These are phyloP conservation scores for Sporothrix variecibatus DNA, from an alignment of 2,329 filamentous ascomycete genomes.

Conservation along the genomic window DNA sequence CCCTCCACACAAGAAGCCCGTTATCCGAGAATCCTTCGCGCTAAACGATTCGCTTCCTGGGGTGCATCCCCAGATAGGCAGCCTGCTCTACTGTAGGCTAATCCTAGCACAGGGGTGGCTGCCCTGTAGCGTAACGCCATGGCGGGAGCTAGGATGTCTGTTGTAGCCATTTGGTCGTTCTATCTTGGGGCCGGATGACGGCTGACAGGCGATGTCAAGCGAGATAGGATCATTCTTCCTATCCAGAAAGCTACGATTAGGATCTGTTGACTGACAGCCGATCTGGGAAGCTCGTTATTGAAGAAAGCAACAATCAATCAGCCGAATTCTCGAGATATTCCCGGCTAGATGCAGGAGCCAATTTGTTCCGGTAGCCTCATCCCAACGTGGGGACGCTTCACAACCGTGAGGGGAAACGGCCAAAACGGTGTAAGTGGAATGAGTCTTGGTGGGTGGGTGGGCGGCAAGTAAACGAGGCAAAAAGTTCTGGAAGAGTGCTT, in stretches of 20 bases:
- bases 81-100: not conserved
- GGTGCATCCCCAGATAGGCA: not conserved
- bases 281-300: not conserved
- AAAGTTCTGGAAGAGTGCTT: constrained; percentile 2
- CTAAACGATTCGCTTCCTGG: not conserved
- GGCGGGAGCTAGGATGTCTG: constrained; percentile 11
- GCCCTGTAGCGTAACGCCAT: not conserved
- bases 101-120: not conserved
- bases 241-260: not conserved
- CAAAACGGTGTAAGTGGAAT: constrained; percentile 13
- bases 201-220: not conserved
- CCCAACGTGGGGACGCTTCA: not conserved
- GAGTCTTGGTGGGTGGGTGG: not conserved
- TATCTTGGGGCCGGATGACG: not conserved
- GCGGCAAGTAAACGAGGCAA: not conserved
- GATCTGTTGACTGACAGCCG: not conserved
- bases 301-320: not conserved
- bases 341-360: not conserved
- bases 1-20: not conserved
- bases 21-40: not conserved
- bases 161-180: not conserved
- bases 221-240: not conserved
- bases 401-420: not conserved
- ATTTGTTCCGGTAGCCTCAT: not conserved
- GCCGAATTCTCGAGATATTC: not conserved